These are phyloP conservation scores for Nothophytophthora sp. DNA, from an alignment of 352 stramenopile species.

Conservation along the genomic window DNA sequence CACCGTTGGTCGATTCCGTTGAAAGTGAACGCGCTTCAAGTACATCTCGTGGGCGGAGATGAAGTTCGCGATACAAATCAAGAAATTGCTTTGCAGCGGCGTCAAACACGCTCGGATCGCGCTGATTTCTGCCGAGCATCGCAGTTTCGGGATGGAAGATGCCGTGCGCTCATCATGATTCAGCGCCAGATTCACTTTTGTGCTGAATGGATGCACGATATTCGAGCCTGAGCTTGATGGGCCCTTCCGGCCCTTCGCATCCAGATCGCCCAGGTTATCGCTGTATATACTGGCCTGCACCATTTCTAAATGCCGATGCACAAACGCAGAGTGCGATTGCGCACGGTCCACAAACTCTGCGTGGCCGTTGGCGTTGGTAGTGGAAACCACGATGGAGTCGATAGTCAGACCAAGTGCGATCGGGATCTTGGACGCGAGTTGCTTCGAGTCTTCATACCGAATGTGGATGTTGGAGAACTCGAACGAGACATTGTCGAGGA, in stretches of 20 bases:
- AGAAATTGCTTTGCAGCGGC: conserved; percentile 72
- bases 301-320: conserved; percentile 77
- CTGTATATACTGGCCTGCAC: conserved; percentile 63
- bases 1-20: conserved; percentile 57
- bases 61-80: conserved; percentile 78
- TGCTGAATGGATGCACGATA: conserved; percentile 77
- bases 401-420: conserved; percentile 76
- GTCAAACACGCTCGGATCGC: conserved; percentile 70
- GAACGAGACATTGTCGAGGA: conserved; percentile 83
- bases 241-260: conserved; percentile 3
- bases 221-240: conserved; percentile 39
- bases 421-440: conserved; percentile 55
- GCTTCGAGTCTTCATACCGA: conserved; percentile 78
- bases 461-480: conserved; percentile 86
- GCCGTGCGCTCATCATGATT: conserved; percentile 76
- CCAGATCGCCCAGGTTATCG: conserved; percentile 34
- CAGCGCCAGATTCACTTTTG: conserved; percentile 71
- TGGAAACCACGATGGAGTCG: conserved; percentile 67
- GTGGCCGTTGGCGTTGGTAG: conserved; percentile 82
- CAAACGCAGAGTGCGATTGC: conserved; percentile 77
- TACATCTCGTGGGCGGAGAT: conserved; percentile 82
- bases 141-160: conserved; percentile 68
- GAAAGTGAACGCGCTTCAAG: conserved; percentile 80
- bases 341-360: conserved; percentile 78
- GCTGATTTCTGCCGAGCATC: conserved; percentile 69